phyloP scores from a whole-genome alignment of 805 yeast genomes.

The Metschnikowia anglica region DNA sequence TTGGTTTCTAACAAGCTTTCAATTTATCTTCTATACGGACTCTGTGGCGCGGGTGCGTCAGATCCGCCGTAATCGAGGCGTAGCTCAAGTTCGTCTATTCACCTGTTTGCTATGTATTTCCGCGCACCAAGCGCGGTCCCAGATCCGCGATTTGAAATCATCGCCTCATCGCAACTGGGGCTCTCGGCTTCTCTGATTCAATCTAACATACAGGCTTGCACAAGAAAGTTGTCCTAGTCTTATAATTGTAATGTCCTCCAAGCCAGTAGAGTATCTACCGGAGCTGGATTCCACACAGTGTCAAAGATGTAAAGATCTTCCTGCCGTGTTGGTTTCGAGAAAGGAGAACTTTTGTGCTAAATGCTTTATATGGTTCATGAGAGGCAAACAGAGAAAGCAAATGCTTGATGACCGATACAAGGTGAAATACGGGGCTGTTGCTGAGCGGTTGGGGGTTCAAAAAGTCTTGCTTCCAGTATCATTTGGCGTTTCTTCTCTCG shows the following conservation, averaged over 20 bases:
- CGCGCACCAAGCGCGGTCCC: background rate
- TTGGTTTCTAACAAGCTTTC: too few species aligned
- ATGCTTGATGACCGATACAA: slow-evolving; percentile 73
- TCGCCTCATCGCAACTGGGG: slow-evolving; percentile 9
- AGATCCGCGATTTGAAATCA: background rate
- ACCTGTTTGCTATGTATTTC: background rate
- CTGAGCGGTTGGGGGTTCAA: slow-evolving; percentile 33
- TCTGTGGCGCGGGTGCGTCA: too few species aligned
- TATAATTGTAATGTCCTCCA: slow-evolving; percentile 11
- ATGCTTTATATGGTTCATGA: slow-evolving; percentile 72
- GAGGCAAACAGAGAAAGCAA: slow-evolving; percentile 77
- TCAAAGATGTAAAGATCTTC: slow-evolving; percentile 48
- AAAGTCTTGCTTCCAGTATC: slow-evolving; percentile 61
- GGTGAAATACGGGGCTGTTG: slow-evolving; percentile 56
- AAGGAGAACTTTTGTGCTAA: slow-evolving; percentile 62
- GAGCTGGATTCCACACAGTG: slow-evolving; percentile 27
- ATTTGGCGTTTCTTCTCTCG: slow-evolving; percentile 66
- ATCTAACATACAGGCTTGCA: slow-evolving; percentile 3
- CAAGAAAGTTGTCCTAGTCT: background rate
- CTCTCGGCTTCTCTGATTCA: background rate
- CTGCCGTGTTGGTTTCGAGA: slow-evolving; percentile 49
- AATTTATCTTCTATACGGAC: too few species aligned
- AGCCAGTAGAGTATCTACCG: slow-evolving; percentile 18
- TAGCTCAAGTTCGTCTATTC: too few species aligned
- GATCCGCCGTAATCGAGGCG: too few species aligned